Evolutionary conservation across 2,329 filamentous ascomycete genomes (phyloP).

Genomic region (Clarireedia paspali): DNA sequence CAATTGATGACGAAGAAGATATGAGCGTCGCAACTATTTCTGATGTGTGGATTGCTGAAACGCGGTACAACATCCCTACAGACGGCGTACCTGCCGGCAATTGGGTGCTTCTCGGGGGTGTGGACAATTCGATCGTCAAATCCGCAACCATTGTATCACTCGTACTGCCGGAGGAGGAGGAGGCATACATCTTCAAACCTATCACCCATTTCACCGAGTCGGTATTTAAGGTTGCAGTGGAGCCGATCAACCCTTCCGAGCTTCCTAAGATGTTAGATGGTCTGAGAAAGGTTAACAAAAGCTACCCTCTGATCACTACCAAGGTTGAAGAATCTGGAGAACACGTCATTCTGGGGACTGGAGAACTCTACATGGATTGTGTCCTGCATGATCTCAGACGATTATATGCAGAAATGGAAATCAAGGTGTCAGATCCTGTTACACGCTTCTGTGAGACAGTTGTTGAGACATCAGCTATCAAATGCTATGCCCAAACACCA

Average conservation of each 20-base stretch:
- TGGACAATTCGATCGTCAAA: constrained; percentile 98
- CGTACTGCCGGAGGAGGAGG: constrained; percentile 76
- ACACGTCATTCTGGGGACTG: constrained; percentile 89
- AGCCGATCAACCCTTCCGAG: constrained; percentile 96
- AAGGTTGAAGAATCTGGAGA: constrained; percentile 98
- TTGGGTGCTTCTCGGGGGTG: constrained; percentile 81
- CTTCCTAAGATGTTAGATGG: constrained; percentile 98
- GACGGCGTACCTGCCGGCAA: constrained; percentile 92
- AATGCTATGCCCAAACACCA: constrained; percentile 94
- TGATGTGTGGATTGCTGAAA: constrained; percentile 85
- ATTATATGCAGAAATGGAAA: constrained; percentile 97
- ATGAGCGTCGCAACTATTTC: constrained; percentile 82
- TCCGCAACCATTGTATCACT: constrained; percentile 83
- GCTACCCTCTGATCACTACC: constrained; percentile 88
- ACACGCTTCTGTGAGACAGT: constrained; percentile 97
- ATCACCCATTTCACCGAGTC: constrained; percentile 94
- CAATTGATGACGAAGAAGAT: constrained; percentile 94
- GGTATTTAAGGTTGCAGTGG: constrained; percentile 94
- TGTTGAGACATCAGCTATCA: constrained; percentile 92
- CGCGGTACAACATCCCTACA: constrained; percentile 84
- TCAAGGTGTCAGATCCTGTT: constrained; percentile 96
- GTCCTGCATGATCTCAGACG: constrained; percentile 88
- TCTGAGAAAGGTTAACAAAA: constrained; percentile 94
- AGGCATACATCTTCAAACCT: constrained; percentile 91
- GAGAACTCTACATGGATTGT: constrained; percentile 99